Evolutionary conservation across 176 grass and related monocot species (phyloP), one percentile per base, ranked within the genome.

Genomic region (Raddia distichophylla): DNA sequence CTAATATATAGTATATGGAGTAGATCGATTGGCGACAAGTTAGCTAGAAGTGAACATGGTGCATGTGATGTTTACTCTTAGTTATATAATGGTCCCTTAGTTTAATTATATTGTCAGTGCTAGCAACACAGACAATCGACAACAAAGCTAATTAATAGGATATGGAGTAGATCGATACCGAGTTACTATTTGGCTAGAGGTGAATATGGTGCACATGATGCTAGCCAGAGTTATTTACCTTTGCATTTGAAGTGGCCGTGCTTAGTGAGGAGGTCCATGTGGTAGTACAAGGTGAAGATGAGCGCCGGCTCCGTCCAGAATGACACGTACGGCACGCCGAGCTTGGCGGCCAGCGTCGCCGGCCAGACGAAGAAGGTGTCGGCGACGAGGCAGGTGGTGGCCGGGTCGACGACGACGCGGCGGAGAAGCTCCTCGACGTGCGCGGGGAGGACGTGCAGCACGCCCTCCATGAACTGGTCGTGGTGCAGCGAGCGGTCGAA

Each of bases 321-420:
- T 8, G 91, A 93, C 18, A 88, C 69, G 66, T 93, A 93, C 34
- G 83, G 90, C 6, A 93, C 37, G 4, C 86, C 90, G 2, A 90
- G 62, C 73, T 91, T 93, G 51, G 53, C 27, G 7, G 85, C 90
- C 5, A 93, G 60, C 1, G 86, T 73, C 4, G 93, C 85, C 5
- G 90, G 88, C 90, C 93, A 96, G 0, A 93, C 88, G 78, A 91
- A 90, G 82, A 93, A 91, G 33, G 93, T 93, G 71, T 97, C 93
- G 12, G 52, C 9, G 64, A 97, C 75, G 76, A 97, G 91, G 80
- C 80, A 86, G 0, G 78, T 93, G 49, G 85, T 8, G 1, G 88
- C 57, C 6, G 93, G 80, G 60, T 89, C 77, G 20, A 18, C 44
- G 46, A 83, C 73, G 50, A 92, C 75, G 63, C 78, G 76, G 43